These are phyloP conservation scores for Thyridium curvatum DNA, from an alignment of 2,329 filamentous ascomycete genomes.

Conservation along the genomic window DNA sequence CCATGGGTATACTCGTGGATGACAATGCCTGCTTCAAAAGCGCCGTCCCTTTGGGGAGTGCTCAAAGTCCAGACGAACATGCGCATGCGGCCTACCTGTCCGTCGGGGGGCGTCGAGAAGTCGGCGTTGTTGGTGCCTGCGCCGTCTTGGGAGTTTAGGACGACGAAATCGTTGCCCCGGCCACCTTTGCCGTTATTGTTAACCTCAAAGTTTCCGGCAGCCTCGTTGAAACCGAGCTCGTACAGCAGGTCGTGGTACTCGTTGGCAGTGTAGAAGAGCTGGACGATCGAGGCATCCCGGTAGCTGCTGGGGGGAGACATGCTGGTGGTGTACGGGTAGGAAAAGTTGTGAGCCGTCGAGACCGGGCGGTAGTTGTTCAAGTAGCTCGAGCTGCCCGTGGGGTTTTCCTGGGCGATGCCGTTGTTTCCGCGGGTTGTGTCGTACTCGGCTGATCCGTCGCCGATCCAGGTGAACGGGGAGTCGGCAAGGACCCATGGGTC, in stretches of 20 bases:
- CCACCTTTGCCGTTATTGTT: conserved; percentile 51
- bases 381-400: conserved; percentile 34
- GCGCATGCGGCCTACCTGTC: conserved; percentile 44
- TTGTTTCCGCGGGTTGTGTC: conserved; percentile 54
- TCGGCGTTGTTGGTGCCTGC: conserved; percentile 49
- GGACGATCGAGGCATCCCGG: conserved; percentile 47
- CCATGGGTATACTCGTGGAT: conserved; percentile 55
- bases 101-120: conserved; percentile 49
- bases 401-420: conserved; percentile 47
- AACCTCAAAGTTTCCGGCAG: conserved; percentile 52
- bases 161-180: conserved; percentile 42
- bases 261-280: conserved; percentile 57
- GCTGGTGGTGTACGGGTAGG: conserved; percentile 33
- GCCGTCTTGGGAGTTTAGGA: conserved; percentile 52
- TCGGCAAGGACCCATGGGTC: conserved; percentile 41
- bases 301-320: conserved; percentile 32
- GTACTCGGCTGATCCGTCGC: conserved; percentile 38
- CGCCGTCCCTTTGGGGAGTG: conserved; percentile 42
- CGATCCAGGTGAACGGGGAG: conserved; percentile 48
- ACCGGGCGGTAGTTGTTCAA: conserved; percentile 44
- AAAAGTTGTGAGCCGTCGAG: conserved; percentile 34
- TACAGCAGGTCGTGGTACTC: conserved; percentile 54
- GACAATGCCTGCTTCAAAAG: conserved; percentile 54
- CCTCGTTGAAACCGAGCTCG: conserved; percentile 49
- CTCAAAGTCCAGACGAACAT: conserved; percentile 51